Conservation (phyloP, 2,329 filamentous ascomycete species). For the Talaromyces islandicus region DNA sequence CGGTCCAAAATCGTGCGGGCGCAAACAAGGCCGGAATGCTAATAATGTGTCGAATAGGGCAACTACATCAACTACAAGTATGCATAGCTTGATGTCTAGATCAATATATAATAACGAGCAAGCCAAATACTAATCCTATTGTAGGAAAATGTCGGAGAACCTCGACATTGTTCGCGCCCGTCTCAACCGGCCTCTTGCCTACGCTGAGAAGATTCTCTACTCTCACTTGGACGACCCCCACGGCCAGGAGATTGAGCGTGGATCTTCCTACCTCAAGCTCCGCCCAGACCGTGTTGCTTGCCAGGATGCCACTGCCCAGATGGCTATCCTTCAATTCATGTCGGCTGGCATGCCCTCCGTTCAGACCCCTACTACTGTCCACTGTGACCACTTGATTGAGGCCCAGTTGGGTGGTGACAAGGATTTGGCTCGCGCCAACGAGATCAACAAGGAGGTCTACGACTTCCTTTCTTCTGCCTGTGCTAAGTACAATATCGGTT, state of each 20-base stretch:
- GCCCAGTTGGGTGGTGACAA: constrained; percentile 88
- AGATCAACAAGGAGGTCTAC: constrained; percentile 99
- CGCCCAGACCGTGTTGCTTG: constrained; percentile 96
- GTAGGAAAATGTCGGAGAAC: constrained; percentile 97
- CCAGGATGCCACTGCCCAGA: constrained; percentile 98
- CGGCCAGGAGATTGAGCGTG: constrained; percentile 92
- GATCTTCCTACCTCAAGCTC: constrained; percentile 91
- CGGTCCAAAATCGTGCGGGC: background rate
- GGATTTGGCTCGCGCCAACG: constrained; percentile 84
- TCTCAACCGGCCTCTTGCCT: constrained; percentile 89
- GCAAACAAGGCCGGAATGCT: constrained; percentile 14
- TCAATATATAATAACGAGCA: background rate
- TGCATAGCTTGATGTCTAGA: constrained; percentile 10
- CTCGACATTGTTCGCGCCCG: constrained; percentile 80
- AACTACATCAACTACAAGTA: constrained; percentile 96
- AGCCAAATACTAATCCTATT: constrained; percentile 2
- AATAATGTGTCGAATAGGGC: constrained; percentile 37
- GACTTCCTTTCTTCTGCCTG: constrained; percentile 91
- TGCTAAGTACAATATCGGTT: constrained; percentile 99
- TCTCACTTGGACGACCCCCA: constrained; percentile 97
- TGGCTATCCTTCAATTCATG: constrained; percentile 99
- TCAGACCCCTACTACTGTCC: constrained; percentile 89
- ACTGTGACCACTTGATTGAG: constrained; percentile 99
- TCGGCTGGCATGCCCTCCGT: constrained; percentile 94
- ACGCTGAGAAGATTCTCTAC: constrained; percentile 98